Base-by-base conservation (phyloP, 768 basidiomycete species). In the Lepiota brunneoincarnata region DNA sequence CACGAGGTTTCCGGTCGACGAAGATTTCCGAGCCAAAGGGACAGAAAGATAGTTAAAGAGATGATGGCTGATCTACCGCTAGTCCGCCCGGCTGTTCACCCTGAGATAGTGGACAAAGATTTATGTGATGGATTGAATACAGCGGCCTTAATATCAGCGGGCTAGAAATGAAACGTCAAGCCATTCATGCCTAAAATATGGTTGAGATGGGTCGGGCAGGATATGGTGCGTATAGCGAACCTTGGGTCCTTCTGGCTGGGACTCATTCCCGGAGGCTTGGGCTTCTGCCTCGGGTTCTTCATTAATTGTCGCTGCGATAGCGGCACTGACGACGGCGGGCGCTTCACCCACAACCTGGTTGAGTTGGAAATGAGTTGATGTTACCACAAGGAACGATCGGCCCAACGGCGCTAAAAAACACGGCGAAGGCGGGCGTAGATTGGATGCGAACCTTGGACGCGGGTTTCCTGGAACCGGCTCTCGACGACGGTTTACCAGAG, bases 401-500 rank as follows among this genome's bases (percentile, higher is more conserved):
- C 24, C 43, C 28, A 38, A 54, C 23, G 36, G 26, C 40, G 49
- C 34, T 26, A 55, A 59, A n/a, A n/a, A 40, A 40, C 38, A 51
- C 28, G 31, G 37, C 3, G 44, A 54, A 50, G 39, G 49, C 12
- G 37, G 41, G 38, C 47, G 41, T 26, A 47, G 40, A 26, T 40
- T 35, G 28, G 46, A 42, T 41, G 63, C 73, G 47, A 56, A 74
- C 84, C 81, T 83, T 86, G 44, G 83, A 84, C n/a, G 69, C 72
- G 53, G 84, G 83, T 67, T 84, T 85, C 75, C 77, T 81, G 12
- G 82, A 84, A 26, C 74, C 70, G 24, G 82, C 83, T 59, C 80
- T 71, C 46, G 83, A 84, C 17, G 79, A 71, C 6, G 84, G 82
- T 64, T 84, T 84, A n/a, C n/a, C n/a, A 18, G 61, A 69, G 15